These are phyloP conservation scores for Setaria viridis DNA, from an alignment of 202 grass and related monocot species.

Conservation along the genomic window DNA sequence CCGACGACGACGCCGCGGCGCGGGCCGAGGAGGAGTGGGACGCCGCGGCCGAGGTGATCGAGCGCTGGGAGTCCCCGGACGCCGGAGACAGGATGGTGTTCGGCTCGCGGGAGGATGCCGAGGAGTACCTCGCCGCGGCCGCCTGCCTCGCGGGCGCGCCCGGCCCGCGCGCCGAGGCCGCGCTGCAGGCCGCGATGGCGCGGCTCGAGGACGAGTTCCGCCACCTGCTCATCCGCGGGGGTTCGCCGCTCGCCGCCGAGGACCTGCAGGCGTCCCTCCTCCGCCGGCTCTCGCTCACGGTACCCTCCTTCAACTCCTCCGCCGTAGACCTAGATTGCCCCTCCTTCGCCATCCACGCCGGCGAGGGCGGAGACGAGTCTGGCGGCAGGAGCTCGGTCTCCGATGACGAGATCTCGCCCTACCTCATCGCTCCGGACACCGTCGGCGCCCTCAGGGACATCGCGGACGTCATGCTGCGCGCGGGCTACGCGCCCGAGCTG, in stretches of 20 bases:
- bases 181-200: slow-evolving; percentile 89
- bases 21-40: slow-evolving; percentile 46
- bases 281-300: slow-evolving; percentile 75
- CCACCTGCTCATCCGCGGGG: slow-evolving; percentile 66
- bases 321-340: slow-evolving; percentile 63
- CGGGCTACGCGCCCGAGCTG: slow-evolving; percentile 68
- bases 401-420: slow-evolving; percentile 66
- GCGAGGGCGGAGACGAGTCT: slow-evolving; percentile 20
- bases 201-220: slow-evolving; percentile 96
- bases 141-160: slow-evolving; percentile 47
- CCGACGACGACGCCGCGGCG: slow-evolving; percentile 43
- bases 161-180: slow-evolving; percentile 55
- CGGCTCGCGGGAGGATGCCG: slow-evolving; percentile 56
- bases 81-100: slow-evolving; percentile 48
- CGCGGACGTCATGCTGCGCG: slow-evolving; percentile 76
- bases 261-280: slow-evolving; percentile 71
- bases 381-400: slow-evolving; percentile 50
- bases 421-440: slow-evolving; percentile 58
- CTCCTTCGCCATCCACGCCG: slow-evolving; percentile 48
- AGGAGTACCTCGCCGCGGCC: slow-evolving; percentile 65
- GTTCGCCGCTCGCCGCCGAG: slow-evolving; percentile 47
- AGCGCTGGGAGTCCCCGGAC: slow-evolving; percentile 54
- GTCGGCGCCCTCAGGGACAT: slow-evolving; percentile 62
- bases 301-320: slow-evolving; percentile 51
- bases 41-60: slow-evolving; percentile 55